Evolutionary conservation across 441 rosid species (phyloP), one percentile per base, ranked within the genome.

Genomic region (Adansonia rubrostipa): DNA sequence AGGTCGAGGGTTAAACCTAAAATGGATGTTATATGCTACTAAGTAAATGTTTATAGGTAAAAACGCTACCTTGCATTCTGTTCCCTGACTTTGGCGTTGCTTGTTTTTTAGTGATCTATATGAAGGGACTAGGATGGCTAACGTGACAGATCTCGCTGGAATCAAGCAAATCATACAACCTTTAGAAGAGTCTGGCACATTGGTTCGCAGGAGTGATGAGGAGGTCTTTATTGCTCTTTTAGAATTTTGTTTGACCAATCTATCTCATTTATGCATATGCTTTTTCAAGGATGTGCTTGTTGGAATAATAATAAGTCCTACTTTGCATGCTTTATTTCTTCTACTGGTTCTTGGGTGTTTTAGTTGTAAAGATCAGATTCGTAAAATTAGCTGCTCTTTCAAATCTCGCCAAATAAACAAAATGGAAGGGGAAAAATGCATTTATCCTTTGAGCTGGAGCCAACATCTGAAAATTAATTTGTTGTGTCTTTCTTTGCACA

Each of bases 61-160:
- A 22, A 48, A 70, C 50, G 74, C 74, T 24, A 9, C 50, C 40
- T 22, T 50, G 20, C 13, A 50, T 48, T 70, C 44, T 50, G 13
- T 70, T 48, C 0, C 20, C 7, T 50, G 44, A 50, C 74, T 48
- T 70, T 10, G 13, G 13, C 36, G n/a, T 70, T 50, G 58, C 60
- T 24, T 24, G 58, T 24, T 24, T 6, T 70, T 48, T 22, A 50
- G 74, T 22, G 74, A 70, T 50, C 44, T 70, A 50, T 70, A 70
- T 24, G 74, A 70, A 70, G 98, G 97, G 73, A 88, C 97, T 22
- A 85, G 98, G 75, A 89, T 87, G 86, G 97, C 98, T 0, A 88
- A 80, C 78, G 86, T 79, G 74, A 80, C 88, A 5, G 99, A 96
- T 85, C 82, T 92, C 51, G 40, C 84, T 73, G 97, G 98, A 79